Base-by-base conservation (phyloP, 257 asterid genomes). In the Petunia secreta region DNA sequence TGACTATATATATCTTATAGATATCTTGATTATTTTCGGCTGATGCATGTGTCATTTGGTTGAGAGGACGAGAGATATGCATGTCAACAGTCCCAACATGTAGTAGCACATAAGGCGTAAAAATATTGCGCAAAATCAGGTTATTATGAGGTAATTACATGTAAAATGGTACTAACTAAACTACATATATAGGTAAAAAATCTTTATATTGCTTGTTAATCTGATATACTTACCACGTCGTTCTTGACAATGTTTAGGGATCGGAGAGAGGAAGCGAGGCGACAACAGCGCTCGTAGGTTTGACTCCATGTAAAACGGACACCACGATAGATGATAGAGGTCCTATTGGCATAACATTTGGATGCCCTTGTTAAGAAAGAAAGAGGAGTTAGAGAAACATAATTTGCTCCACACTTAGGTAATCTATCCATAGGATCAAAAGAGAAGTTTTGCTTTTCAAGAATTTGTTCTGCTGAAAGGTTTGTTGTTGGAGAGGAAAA, bases 211-310 rank as follows among this genome's bases (percentile, higher is more conserved):
- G 25, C 25, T 1, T 2, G 53, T 48, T 15, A 40, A 13, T 1
- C 2, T 2, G 5, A 4, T 36, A 39, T 4, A 89, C 97, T 89
- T 87, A 92, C 97, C 0, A 94, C 97, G 13, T 90, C 67, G 14
- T 92, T 90, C 71, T 25, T 25, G 25, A 25, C 25, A 25, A 25
- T 25, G 25, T 25, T 25, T 25, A 25, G 25, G 0, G 91, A 76
- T 2, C 81, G 89, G 67, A 95, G 96, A 66, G 98, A 81, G 57
- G 97, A 90, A 34, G 99, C 98, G 1, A 95, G 89, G 75, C 97
- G 97, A 80, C 91, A 78, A 48, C 97, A 94, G 60, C 99, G 84
- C 57, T 89, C 77, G 41, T 92, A 89, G 6, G 99, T 95, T 54
- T 90, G 92, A 3, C 75, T 83, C 97, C 98, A 95, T 4, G 93